Evolutionary conservation across 306 rosid species (phyloP).

Genomic region (Rosa multiflora): DNA sequence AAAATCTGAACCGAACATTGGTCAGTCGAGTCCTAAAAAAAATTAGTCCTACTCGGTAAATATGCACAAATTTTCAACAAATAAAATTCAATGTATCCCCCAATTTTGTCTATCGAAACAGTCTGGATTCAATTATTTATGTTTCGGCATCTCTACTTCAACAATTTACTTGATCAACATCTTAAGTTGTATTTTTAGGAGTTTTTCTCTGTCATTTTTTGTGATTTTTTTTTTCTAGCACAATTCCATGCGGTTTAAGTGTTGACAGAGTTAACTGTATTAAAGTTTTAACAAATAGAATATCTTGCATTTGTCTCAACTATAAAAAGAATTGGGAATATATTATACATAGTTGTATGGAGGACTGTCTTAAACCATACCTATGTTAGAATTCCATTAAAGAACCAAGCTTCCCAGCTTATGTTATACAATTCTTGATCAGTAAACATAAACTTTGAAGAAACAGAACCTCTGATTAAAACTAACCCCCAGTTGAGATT

Average conservation of each 20-base stretch:
- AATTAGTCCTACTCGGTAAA: background rate
- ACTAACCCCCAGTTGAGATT: constrained; percentile 7
- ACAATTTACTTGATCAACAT: background rate
- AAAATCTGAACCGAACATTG: background rate
- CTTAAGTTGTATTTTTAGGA: background rate
- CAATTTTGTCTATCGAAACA: too few species aligned
- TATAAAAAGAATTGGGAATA: background rate
- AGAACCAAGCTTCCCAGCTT: background rate
- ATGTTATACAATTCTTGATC: background rate
- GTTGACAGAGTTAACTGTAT: background rate
- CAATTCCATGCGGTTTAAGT: background rate
- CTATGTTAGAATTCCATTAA: background rate
- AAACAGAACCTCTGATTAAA: background rate
- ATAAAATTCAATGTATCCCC: background rate
- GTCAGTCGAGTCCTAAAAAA: background rate
- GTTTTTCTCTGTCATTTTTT: background rate
- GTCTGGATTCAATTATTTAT: background rate
- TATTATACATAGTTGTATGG: background rate
- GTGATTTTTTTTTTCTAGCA: background rate
- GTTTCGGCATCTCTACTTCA: background rate
- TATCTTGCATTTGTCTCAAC: background rate
- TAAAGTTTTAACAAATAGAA: background rate
- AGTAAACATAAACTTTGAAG: background rate
- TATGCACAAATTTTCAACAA: background rate
- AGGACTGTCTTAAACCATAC: background rate